Percentiles rank a stretch among this genome's conserved stretches.
phyloP scores from a whole-genome alignment of 192 early-diverging fungal genomes.

The Helicostylum pulchrum region DNA sequence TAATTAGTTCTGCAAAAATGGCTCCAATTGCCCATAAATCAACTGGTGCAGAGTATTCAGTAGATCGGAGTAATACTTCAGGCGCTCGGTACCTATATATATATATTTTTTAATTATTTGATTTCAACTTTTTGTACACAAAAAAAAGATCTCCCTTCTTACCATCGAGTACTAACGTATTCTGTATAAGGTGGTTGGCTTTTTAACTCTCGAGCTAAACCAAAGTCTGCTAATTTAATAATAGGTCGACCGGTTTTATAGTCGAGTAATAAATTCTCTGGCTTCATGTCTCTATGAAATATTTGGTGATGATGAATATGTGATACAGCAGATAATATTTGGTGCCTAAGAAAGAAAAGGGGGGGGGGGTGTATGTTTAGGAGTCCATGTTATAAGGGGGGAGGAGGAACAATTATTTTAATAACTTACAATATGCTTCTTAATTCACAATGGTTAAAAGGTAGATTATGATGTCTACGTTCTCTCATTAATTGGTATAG shows the following conservation, averaged over 20 bases:
- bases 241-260: constrained; percentile 41
- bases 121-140: not conserved
- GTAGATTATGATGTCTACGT: constrained; percentile 53
- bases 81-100: constrained; percentile 81
- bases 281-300: constrained; percentile 82
- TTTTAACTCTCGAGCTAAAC: constrained; percentile 82
- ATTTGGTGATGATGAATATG: constrained; percentile 92
- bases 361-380: not conserved
- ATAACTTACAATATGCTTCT: constrained; percentile 71
- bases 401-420: not conserved
- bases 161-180: constrained; percentile 96
- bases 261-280: constrained; percentile 61
- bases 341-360: constrained; percentile 52
- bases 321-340: constrained; percentile 82
- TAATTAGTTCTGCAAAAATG: constrained; percentile 87
- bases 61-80: constrained; percentile 86
- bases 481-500: constrained; percentile 86
- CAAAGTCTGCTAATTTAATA: constrained; percentile 71
- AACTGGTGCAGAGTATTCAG: constrained; percentile 84
- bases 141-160: not conserved
- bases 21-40: constrained; percentile 95
- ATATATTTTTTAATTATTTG: too few species aligned
- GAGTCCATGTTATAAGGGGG: not conserved
- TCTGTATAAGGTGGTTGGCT: constrained; percentile 89
- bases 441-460: constrained; percentile 61